Conservation (phyloP, 441 rosid genomes). For the Geranium incanum region DNA sequence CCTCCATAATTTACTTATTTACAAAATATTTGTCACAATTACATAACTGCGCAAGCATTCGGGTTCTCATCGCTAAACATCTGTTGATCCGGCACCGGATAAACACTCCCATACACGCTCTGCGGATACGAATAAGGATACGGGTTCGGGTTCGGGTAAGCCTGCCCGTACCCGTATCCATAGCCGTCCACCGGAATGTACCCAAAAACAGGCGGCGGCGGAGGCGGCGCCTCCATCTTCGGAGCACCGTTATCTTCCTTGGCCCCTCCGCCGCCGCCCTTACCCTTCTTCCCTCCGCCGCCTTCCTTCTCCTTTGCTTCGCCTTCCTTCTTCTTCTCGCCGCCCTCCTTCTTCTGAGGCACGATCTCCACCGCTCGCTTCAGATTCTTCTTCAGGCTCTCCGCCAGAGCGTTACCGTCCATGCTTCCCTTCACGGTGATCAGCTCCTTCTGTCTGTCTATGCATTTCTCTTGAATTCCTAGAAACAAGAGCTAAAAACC, state of each 20-base stretch:
- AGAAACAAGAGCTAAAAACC: background rate
- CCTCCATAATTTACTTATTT: too few species aligned
- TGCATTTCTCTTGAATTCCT: conserved; percentile 49
- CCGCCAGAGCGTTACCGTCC: conserved; percentile 55
- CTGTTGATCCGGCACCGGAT: background rate
- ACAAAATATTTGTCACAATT: background rate
- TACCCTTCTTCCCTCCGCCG: conserved; percentile 16
- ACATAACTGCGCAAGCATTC: background rate
- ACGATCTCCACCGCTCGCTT: conserved; percentile 61
- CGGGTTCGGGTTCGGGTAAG: background rate
- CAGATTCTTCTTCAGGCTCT: conserved; percentile 41
- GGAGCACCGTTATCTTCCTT: conserved; percentile 24
- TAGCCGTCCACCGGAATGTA: too few species aligned
- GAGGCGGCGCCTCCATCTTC: conserved; percentile 25
- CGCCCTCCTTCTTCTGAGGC: conserved; percentile 71
- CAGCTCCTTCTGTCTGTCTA: conserved; percentile 54
- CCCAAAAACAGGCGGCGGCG: conserved; percentile 13
- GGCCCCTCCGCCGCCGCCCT: conserved; percentile 20
- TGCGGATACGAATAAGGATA: conserved; percentile 10
- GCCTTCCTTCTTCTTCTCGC: conserved; percentile 19
- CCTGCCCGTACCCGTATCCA: conserved; percentile 26
- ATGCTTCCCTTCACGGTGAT: conserved; percentile 75
- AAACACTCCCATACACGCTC: background rate
- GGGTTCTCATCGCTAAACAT: background rate
- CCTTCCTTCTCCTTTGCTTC: conserved; percentile 10